A percentile compares a stretch with the other conserved stretches of the same genome.
These are phyloP conservation scores for Phytophthora podocarpi DNA, from an alignment of 352 stramenopile genomes.

Conservation along the genomic window DNA sequence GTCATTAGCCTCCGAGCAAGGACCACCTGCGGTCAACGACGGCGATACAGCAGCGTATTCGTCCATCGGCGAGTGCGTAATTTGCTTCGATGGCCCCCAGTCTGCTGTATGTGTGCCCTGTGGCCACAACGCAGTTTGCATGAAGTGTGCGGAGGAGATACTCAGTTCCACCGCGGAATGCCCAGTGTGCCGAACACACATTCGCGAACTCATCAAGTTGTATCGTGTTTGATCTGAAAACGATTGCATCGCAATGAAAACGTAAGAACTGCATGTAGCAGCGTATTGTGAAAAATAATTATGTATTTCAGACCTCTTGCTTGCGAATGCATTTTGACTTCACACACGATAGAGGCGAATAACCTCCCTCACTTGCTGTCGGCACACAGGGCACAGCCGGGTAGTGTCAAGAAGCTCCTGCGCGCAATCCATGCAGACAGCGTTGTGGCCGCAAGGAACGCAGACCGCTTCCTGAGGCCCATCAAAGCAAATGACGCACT, in stretches of 20 bases:
- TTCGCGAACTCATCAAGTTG: constrained; percentile 83
- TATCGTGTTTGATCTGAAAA: constrained; percentile 61
- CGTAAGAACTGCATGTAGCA: background rate
- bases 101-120: constrained; percentile 81
- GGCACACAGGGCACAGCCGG: constrained; percentile 76
- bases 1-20: constrained; percentile 9
- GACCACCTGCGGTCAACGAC: constrained; percentile 40
- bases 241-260: background rate
- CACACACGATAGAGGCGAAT: constrained; percentile 80
- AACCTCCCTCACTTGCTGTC: constrained; percentile 71
- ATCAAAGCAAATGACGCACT: constrained; percentile 89
- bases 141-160: constrained; percentile 77
- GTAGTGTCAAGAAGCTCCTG: constrained; percentile 67
- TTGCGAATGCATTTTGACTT: constrained; percentile 8
- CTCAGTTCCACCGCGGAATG: constrained; percentile 62
- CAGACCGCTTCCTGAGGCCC: constrained; percentile 73
- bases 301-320: constrained; percentile 8
- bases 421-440: constrained; percentile 85
- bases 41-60: constrained; percentile 39
- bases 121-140: constrained; percentile 84
- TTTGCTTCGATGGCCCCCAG: constrained; percentile 82
- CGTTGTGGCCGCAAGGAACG: constrained; percentile 86
- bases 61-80: constrained; percentile 72
- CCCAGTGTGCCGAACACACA: constrained; percentile 66
- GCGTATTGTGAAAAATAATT: constrained; percentile 4